Base-by-base conservation (phyloP, 2,329 filamentous ascomycete genomes). In the Colletotrichum chlorophyti region DNA sequence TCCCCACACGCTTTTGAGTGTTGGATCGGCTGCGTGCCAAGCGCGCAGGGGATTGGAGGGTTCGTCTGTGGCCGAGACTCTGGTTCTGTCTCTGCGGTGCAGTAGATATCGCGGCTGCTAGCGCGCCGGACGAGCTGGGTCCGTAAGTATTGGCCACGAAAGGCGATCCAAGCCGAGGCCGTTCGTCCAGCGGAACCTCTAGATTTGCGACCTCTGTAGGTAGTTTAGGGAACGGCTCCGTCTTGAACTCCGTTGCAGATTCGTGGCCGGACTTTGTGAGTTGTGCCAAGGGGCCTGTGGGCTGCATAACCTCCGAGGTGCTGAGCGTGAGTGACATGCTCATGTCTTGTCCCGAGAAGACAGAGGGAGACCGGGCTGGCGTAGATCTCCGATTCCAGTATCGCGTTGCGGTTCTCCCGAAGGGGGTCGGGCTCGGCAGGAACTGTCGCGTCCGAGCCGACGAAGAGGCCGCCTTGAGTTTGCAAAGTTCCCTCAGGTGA, bases 251-350 rank as follows among this genome's bases (percentile, higher is more conserved):
- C 27, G 52, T 41, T 14, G 26, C 34, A 34, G 65, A 64, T 43
- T 72, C 70, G 4, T 68, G 64, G 4, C 68, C 70, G 3, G 81
- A 81, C 51, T 74, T 74, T n/a, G 83, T 80, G 37, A 89, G 76
- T 64, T 84, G 83, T 3, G 86, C 85, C 52, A 90, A 66, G 9
- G 85, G 84, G 3, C 84, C 86, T 50, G 83, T 75, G 0, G 81
- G 82, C 64, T 88, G 83, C 87, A 90, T 89, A 2, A 81, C 81
- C 37, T 87, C 84, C 2, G 86, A 80, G 1, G 86, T 89, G 72
- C 84, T 87, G 26, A 88, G 74, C 2, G 80, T 78, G 49, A 90
- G 76, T 10, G 87, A 89, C 66, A 88, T 74, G 37, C 81, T 79
- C 79, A 90, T 87, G 61, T 88, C 86, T 35, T 82, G 79, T 10